Base-by-base conservation (phyloP, 2,329 filamentous ascomycete genomes). In the Sordariomycetes sp. region DNA sequence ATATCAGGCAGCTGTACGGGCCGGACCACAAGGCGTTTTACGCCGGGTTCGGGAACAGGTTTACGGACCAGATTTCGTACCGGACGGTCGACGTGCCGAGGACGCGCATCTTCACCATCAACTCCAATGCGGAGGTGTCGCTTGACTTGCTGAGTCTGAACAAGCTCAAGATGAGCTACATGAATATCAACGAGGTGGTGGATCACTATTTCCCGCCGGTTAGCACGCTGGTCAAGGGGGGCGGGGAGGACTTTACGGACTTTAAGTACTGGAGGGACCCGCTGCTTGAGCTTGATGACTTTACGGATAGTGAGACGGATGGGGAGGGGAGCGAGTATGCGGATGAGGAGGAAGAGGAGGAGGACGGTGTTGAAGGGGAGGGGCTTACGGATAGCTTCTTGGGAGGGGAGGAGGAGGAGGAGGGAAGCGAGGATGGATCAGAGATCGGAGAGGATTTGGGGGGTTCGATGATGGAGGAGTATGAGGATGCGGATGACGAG, bases 131-230 rank as follows among this genome's bases (percentile, higher is more conserved):
- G 1, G 94, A 99, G 70, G 91, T 99, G 34, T 92, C 87, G 32
- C 76, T 99, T 24, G 92, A 97, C 67, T 76, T 99, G 52, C 75
- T 97, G 51, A 92, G 85, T 61, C 78, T 97, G 57, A 96, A 95
- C 72, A 95, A 90, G 69, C 88, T 97, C 68, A 96, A 94, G 73
- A 92, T 95, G 65, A 96, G 89, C 61, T 99, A 99, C 68, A 90
- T 96, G 61, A 91, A 89, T 65, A 99, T 99, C 85, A 86, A 89
- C 60, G 95, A 99, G 69, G 86, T 99, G 59, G 89, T 99, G 7
- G 94, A 99, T 68, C 94, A 99, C 70, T 97, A 96, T 74, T 99
- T 99, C 70, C 94, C 94, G 7, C 90, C 95, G 1, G 86, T 95
- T 13, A 89, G 86, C 61, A 85, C 91, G 28, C 77, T 99, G 34